These are phyloP conservation scores for Leucocoprinus leucothites DNA, from an alignment of 768 basidiomycete species.

Conservation along the genomic window DNA sequence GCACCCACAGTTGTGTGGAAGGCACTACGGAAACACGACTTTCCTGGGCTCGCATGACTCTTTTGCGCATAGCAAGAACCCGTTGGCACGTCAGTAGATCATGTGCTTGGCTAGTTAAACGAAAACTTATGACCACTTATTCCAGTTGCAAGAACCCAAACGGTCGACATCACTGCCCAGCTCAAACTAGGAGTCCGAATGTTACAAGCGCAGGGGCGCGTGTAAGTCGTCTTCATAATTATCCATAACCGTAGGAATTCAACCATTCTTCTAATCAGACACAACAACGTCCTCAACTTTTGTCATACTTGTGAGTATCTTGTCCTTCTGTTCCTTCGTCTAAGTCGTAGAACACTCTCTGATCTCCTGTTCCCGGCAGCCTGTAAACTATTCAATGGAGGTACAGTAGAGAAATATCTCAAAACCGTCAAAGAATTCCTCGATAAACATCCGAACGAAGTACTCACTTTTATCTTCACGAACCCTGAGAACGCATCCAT, in stretches of 20 bases:
- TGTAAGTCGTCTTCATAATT: conserved; percentile 21
- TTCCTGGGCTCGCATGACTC: conserved; percentile 54
- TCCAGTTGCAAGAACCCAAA: conserved; percentile 44
- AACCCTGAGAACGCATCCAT: conserved; percentile 56
- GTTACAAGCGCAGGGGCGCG: conserved; percentile 53
- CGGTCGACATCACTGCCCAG: conserved; percentile 43
- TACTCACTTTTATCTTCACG: conserved; percentile 62
- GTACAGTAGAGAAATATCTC: conserved; percentile 45
- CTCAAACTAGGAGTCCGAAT: conserved; percentile 46
- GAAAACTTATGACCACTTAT: too few species aligned
- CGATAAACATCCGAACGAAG: conserved; percentile 58
- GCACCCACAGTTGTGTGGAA: conserved; percentile 54
- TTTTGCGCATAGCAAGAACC: conserved; percentile 46
- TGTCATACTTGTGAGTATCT: conserved; percentile 57
- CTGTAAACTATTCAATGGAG: conserved; percentile 49
- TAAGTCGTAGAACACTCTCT: neutral
- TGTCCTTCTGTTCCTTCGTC: neutral
- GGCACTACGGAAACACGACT: conserved; percentile 50
- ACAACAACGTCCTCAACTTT: conserved; percentile 48
- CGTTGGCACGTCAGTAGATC: conserved; percentile 38
- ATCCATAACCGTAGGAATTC: neutral
- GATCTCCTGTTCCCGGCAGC: too few species aligned
- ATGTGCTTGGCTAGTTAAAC: neutral
- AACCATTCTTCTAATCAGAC: conserved; percentile 11
- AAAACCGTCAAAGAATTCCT: conserved; percentile 50